These are phyloP conservation scores for Vitis hybrid DNA, from an alignment of 177 flowering plant genomes.

Conservation along the genomic window DNA sequence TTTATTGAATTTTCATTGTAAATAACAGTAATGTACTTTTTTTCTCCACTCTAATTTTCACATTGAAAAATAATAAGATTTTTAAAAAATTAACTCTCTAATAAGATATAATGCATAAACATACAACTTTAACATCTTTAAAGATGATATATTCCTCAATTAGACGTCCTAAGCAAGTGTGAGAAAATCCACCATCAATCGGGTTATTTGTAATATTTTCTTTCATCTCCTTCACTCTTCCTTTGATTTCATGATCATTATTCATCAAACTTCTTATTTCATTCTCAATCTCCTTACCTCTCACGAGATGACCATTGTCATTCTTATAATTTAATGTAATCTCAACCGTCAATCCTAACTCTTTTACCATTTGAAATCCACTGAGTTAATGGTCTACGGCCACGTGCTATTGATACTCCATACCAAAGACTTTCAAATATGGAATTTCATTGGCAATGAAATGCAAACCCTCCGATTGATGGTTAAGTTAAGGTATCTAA, in stretches of 20 bases:
- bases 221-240: slow-evolving; percentile 1
- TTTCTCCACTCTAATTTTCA: too few relatives aligned
- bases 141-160: too few relatives aligned
- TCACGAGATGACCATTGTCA: too few relatives aligned
- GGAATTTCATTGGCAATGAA: slow-evolving; percentile 15
- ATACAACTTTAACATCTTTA: too few relatives aligned
- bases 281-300: too few relatives aligned
- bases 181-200: slow-evolving; percentile 12
- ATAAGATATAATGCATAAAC: too few relatives aligned
- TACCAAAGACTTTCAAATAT: slow-evolving; percentile 8
- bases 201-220: background rate
- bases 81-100: too few relatives aligned
- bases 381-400: slow-evolving; percentile 6
- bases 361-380: slow-evolving; percentile 4
- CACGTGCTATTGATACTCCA: slow-evolving; percentile 9
- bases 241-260: background rate
- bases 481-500: background rate
- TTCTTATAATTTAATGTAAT: slow-evolving; percentile 1
- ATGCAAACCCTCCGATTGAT: background rate
- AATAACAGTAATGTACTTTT: too few relatives aligned
- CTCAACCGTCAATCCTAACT: slow-evolving; percentile 12
- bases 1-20: too few relatives aligned
- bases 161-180: too few relatives aligned
- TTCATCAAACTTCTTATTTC: background rate
- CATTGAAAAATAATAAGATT: too few relatives aligned